Conservation (phyloP, 2,329 filamentous ascomycete species). For the Didymella keratinophila region DNA sequence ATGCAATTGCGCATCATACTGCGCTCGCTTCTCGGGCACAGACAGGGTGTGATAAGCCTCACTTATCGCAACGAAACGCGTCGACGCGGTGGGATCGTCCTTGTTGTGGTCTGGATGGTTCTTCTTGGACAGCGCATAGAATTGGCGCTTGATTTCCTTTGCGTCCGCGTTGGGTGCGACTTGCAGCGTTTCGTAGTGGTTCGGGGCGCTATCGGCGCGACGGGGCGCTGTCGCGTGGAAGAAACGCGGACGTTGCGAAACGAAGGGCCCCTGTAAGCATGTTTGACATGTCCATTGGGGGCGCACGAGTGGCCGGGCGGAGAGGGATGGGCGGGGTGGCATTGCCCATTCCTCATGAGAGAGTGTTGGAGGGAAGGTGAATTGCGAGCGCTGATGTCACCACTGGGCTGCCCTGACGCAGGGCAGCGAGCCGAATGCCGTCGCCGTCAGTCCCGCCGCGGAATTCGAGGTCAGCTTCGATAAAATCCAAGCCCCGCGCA, state of each 20-base stretch:
- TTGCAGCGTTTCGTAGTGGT: slow-evolving; percentile 84
- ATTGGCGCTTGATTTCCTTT: slow-evolving; percentile 87
- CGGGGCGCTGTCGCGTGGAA: slow-evolving; percentile 58
- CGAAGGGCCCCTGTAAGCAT: slow-evolving; percentile 20
- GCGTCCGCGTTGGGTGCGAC: slow-evolving; percentile 73
- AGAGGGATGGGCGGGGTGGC: slow-evolving; percentile 32
- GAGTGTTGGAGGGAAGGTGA: slow-evolving; percentile 1
- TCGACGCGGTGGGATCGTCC: slow-evolving; percentile 72
- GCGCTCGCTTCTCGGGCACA: slow-evolving; percentile 73
- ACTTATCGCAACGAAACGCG: slow-evolving; percentile 82
- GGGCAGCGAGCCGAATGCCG: slow-evolving; percentile 22
- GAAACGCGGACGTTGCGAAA: slow-evolving; percentile 16
- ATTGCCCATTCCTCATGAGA: slow-evolving; percentile 36
- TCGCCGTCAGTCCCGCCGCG: slow-evolving; percentile 8
- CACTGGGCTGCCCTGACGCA: slow-evolving; percentile 11
- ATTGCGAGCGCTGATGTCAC: slow-evolving; percentile 37
- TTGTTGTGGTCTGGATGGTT: slow-evolving; percentile 95
- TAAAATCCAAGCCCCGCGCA: slow-evolving; percentile 11
- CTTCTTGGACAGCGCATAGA: slow-evolving; percentile 89
- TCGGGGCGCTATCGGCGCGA: slow-evolving; percentile 55
- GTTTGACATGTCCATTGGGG: slow-evolving; percentile 28
- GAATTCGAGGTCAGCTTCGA: slow-evolving; percentile 26
- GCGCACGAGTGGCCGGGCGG: slow-evolving; percentile 26
- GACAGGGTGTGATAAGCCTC: slow-evolving; percentile 84
- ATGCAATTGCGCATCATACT: slow-evolving; percentile 79